Percentiles rank a stretch among this genome's conserved stretches.
phyloP scores from a whole-genome alignment of 2,329 filamentous ascomycete genomes.

The Pseudogymnoascus sp. region DNA sequence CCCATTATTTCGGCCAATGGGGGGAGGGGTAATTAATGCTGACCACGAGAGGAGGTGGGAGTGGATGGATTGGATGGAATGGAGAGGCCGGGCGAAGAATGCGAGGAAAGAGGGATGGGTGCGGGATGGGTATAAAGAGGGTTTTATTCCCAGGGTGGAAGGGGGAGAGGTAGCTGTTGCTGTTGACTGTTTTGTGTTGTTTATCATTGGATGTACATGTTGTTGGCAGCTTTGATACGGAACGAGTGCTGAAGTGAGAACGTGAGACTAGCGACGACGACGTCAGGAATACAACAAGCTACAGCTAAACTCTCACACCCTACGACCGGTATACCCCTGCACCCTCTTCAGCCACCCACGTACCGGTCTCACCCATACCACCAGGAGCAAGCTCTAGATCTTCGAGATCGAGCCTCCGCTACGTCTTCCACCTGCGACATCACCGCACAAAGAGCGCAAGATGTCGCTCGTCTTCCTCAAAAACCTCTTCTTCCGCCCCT shows the following conservation, averaged over 20 bases:
- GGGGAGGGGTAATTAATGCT: neutral
- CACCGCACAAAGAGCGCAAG: conserved; percentile 12
- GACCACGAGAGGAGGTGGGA: neutral
- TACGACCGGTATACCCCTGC: too few relatives aligned
- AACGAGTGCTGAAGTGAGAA: too few relatives aligned
- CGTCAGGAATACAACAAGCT: too few relatives aligned
- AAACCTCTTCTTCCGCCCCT: conserved; percentile 23
- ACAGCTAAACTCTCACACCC: too few relatives aligned
- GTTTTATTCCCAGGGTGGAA: neutral
- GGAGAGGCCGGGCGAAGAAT: neutral
- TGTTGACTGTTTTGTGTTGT: neutral
- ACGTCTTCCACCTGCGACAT: too few relatives aligned
- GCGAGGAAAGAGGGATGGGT: neutral
- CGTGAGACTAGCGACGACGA: too few relatives aligned
- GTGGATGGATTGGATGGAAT: neutral
- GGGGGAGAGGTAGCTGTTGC: neutral
- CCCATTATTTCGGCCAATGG: conserved; percentile 18
- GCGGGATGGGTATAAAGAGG: neutral
- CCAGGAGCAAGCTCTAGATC: neutral
- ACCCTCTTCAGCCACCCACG: too few relatives aligned
- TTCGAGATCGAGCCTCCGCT: too few relatives aligned
- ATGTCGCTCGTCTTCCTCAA: conserved; percentile 27
- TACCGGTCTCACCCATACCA: too few relatives aligned
- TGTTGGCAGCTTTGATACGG: too few relatives aligned
- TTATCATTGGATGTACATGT: neutral